Evolutionary conservation across 148 eudicot genomes (phyloP).

Genomic region (Amaranthus hypochondriacus): DNA sequence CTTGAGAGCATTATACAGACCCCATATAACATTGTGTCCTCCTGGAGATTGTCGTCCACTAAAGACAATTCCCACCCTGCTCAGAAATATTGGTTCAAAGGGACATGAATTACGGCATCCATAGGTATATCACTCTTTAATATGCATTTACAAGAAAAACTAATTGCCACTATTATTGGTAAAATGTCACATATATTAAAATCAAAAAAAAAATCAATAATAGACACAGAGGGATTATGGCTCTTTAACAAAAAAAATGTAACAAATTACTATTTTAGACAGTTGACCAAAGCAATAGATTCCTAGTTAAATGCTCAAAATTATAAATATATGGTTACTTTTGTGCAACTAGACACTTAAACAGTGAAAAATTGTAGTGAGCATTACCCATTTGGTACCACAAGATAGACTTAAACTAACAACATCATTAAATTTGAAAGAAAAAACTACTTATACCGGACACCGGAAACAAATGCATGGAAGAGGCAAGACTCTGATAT

Average conservation of each 20-base stretch:
- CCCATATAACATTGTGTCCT: slow-evolving; percentile 98
- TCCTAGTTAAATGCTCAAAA: background rate
- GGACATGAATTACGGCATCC: background rate
- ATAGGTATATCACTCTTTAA: background rate
- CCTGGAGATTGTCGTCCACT: slow-evolving; percentile 99
- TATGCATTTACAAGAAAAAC: background rate
- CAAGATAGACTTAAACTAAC: background rate
- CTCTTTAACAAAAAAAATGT: background rate
- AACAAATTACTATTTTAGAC: background rate
- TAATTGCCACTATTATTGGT: background rate
- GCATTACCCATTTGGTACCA: background rate
- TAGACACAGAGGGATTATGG: background rate
- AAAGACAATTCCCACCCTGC: slow-evolving; percentile 90
- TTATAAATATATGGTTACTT: background rate
- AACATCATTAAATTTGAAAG: background rate
- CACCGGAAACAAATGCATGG: background rate
- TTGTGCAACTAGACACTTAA: background rate
- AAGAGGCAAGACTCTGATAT: background rate
- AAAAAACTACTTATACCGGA: background rate
- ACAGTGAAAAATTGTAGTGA: too few relatives aligned
- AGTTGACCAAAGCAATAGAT: background rate
- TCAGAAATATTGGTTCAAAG: slow-evolving; percentile 2
- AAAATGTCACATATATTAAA: background rate
- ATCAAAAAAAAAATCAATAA: background rate
- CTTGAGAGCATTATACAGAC: slow-evolving; percentile 78